Conservation (phyloP, 345 rosid species). For the Melaleuca alternifolia region DNA sequence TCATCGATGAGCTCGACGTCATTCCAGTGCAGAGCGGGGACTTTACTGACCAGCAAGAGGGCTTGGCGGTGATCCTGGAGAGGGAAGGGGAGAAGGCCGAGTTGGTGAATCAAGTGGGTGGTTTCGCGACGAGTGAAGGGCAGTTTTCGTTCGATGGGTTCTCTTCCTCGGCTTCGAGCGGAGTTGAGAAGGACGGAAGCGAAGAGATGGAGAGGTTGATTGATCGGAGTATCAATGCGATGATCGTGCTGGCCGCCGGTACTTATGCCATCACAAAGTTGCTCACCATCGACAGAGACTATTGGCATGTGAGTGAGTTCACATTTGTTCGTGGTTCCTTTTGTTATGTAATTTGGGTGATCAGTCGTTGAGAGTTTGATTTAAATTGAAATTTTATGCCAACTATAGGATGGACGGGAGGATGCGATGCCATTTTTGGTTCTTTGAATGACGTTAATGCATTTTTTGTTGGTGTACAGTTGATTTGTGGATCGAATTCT, state of each 20-base stretch:
- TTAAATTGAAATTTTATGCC: neutral
- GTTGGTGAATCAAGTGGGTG: conserved; percentile 44
- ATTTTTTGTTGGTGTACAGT: neutral
- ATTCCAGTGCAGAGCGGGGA: conserved; percentile 59
- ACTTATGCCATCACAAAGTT: conserved; percentile 71
- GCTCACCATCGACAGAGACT: conserved; percentile 83
- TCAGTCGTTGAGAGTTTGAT: neutral
- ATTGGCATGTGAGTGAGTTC: conserved; percentile 66
- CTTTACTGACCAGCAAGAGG: conserved; percentile 45
- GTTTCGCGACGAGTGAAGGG: conserved; percentile 48
- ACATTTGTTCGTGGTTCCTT: neutral
- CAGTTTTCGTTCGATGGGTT: conserved; percentile 74
- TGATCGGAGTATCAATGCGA: conserved; percentile 67
- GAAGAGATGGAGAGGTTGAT: conserved; percentile 44
- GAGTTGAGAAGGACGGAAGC: neutral
- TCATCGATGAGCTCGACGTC: conserved; percentile 46
- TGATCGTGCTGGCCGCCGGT: conserved; percentile 76
- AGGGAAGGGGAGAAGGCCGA: conserved; percentile 37
- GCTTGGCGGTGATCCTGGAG: conserved; percentile 27
- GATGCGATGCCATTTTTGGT: neutral
- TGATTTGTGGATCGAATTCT: neutral
- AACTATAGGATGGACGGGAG: neutral
- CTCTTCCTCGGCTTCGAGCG: conserved; percentile 36
- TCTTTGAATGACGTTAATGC: neutral
- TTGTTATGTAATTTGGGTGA: neutral